phyloP scores from a whole-genome alignment of 257 asterid species.

The Gentiana straminea region DNA sequence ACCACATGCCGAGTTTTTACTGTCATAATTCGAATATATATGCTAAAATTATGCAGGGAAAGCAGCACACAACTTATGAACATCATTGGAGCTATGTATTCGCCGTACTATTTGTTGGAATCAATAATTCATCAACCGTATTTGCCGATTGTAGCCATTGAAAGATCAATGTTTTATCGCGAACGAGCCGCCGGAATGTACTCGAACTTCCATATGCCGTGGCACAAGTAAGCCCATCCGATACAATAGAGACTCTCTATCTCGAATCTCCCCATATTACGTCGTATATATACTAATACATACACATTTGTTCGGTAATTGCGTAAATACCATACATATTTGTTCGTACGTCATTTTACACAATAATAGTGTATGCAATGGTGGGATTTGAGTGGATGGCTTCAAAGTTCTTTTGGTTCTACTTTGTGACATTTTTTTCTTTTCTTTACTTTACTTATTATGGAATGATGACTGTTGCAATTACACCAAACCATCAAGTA shows the following conservation, averaged over 20 bases:
- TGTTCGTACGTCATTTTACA: background rate
- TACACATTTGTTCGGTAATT: conserved; percentile 5
- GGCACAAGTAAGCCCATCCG: conserved; percentile 14
- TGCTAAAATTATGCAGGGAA: conserved; percentile 5
- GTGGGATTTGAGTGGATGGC: background rate
- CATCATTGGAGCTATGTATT: conserved; percentile 14
- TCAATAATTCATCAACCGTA: conserved; percentile 9
- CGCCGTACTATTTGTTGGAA: conserved; percentile 13
- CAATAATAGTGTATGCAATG: conserved; percentile 3
- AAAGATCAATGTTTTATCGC: conserved; percentile 17
- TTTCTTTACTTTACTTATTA: conserved; percentile 3
- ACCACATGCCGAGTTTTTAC: no score
- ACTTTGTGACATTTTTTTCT: background rate
- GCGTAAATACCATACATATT: conserved; percentile 1
- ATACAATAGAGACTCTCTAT: no score
- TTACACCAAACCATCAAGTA: conserved; percentile 5
- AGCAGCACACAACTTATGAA: conserved; percentile 8
- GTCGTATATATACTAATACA: no score
- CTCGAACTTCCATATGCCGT: conserved; percentile 19
- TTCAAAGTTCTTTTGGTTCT: conserved; percentile 7
- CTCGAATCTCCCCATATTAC: no score
- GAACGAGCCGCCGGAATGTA: conserved; percentile 27
- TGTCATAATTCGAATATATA: no score
- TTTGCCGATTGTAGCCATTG: conserved; percentile 10
- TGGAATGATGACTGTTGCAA: conserved; percentile 5